Conservation (phyloP, 805 yeast species). For the Debaryomyces maramus region DNA sequence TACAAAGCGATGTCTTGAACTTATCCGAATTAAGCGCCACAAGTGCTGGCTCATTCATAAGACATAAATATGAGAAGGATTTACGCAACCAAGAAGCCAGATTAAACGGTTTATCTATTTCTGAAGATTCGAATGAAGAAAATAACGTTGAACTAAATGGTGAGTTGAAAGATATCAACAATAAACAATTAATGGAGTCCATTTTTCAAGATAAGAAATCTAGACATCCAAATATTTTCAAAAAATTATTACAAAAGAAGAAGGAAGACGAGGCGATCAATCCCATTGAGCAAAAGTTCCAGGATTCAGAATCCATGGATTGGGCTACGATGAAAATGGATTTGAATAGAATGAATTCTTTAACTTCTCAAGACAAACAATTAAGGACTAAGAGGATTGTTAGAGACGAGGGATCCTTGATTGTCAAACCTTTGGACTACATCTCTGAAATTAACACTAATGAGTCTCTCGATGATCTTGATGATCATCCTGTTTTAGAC, state of each 20-base stretch:
- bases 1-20: constrained; percentile 46
- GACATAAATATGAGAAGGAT: constrained; percentile 61
- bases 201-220: constrained; percentile 45
- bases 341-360: constrained; percentile 69
- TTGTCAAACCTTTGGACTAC: constrained; percentile 44
- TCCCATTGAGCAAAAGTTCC: constrained; percentile 35
- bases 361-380: constrained; percentile 67
- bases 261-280: constrained; percentile 26
- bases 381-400: constrained; percentile 62
- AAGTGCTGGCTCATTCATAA: constrained; percentile 79
- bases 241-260: constrained; percentile 39
- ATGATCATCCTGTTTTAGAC: constrained; percentile 11
- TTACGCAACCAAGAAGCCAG: constrained; percentile 20
- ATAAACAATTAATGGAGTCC: constrained; percentile 34
- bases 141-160: constrained; percentile 3
- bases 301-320: constrained; percentile 31
- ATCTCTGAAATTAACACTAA: constrained; percentile 43
- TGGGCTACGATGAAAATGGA: constrained; percentile 51
- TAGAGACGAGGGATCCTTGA: constrained; percentile 35
- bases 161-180: constrained; percentile 8
- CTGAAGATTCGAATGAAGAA: constrained; percentile 18
- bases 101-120: constrained; percentile 21
- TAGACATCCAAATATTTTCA: constrained; percentile 47
- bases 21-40: constrained; percentile 81
- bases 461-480: constrained; percentile 27